These are phyloP conservation scores for Colletotrichum salicis DNA, from an alignment of 2,329 filamentous ascomycete species.

Conservation along the genomic window DNA sequence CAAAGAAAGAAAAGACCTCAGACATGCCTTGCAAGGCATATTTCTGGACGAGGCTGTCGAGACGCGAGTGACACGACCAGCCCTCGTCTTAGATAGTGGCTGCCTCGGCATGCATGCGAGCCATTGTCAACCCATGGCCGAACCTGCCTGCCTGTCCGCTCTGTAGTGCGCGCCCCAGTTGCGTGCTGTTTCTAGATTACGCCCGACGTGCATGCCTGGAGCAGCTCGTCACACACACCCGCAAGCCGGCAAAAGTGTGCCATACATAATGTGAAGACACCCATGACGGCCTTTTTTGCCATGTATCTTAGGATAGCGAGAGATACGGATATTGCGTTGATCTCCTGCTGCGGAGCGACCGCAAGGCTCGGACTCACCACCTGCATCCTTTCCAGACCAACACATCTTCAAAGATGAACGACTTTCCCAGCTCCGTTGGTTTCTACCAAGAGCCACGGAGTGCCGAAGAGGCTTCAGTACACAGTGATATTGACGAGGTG, in stretches of 20 bases:
- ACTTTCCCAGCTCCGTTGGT: slow-evolving; percentile 40
- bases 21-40: slow-evolving; percentile 14
- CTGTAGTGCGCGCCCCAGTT: slow-evolving; percentile 16
- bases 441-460: slow-evolving; percentile 27
- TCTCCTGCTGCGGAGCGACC: neutral
- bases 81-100: slow-evolving; percentile 4
- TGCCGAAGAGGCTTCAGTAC: slow-evolving; percentile 22
- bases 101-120: slow-evolving; percentile 27
- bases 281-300: slow-evolving; percentile 8
- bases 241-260: neutral
- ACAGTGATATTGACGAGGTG: slow-evolving; percentile 38
- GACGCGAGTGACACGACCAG: neutral
- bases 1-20: neutral
- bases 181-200: neutral
- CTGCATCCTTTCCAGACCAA: neutral
- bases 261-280: slow-evolving; percentile 23
- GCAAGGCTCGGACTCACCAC: neutral
- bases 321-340: neutral
- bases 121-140: neutral
- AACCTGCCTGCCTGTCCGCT: neutral
- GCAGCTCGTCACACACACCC: slow-evolving; percentile 8
- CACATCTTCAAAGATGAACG: slow-evolving; percentile 39
- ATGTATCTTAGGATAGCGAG: neutral
- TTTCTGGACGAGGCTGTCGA: slow-evolving; percentile 22
- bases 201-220: slow-evolving; percentile 17